A percentile compares a stretch with the other conserved stretches of the same genome.
phyloP scores from a whole-genome alignment of 106 monocot species.

The Narthecium ossifragum region DNA sequence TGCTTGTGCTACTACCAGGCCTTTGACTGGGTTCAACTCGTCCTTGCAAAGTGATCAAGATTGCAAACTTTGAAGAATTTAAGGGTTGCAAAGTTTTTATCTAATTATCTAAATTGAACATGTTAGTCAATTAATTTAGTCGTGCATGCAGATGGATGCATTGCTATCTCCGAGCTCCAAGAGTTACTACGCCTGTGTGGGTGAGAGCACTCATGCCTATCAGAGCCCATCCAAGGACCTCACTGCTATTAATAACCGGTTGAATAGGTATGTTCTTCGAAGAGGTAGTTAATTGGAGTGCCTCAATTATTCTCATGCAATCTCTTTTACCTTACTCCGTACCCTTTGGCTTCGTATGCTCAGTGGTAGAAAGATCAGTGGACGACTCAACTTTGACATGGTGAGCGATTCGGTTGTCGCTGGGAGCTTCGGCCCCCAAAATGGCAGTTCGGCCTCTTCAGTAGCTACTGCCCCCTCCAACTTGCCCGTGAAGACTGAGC shows the following conservation, averaged over 20 bases:
- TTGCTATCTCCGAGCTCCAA: slow-evolving; percentile 94
- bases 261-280: slow-evolving; percentile 48
- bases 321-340: neutral
- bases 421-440: slow-evolving; percentile 52
- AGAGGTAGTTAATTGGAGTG: neutral
- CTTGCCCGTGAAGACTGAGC: slow-evolving; percentile 36
- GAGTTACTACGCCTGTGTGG: slow-evolving; percentile 91
- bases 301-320: neutral
- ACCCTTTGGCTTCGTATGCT: neutral
- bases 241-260: slow-evolving; percentile 74
- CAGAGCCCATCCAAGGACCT: slow-evolving; percentile 97
- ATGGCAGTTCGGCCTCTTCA: slow-evolving; percentile 30
- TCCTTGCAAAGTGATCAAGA: too few relatives aligned
- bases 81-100: too few relatives aligned
- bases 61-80: too few relatives aligned
- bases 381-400: slow-evolving; percentile 66
- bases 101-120: too few relatives aligned
- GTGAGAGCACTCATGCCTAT: slow-evolving; percentile 94
- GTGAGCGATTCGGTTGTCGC: slow-evolving; percentile 78
- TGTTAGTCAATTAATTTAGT: neutral
- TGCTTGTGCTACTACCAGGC: too few relatives aligned
- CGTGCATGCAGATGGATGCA: slow-evolving; percentile 51
- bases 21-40: too few relatives aligned
- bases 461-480: slow-evolving; percentile 8
- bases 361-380: slow-evolving; percentile 63